phyloP scores from a whole-genome alignment of 139 green algal genomes.

The Chlorella sp. region DNA sequence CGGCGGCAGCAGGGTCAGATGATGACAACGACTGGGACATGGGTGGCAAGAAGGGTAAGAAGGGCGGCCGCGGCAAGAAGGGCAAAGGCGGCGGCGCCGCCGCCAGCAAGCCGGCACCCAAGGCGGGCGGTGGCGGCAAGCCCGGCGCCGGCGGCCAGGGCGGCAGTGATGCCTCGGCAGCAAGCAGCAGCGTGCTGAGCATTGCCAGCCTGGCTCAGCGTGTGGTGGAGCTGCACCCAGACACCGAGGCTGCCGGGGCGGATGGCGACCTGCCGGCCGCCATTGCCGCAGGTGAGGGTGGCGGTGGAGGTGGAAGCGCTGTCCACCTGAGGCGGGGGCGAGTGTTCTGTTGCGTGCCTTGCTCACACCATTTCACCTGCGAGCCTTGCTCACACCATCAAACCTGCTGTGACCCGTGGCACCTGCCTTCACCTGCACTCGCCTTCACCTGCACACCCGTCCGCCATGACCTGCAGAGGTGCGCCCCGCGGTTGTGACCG shows the following conservation, averaged over 20 bases:
- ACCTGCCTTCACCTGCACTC: not conserved
- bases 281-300: not conserved
- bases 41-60: conserved; percentile 55
- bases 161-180: not conserved
- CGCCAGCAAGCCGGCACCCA: conserved; percentile 16
- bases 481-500: conserved; percentile 55
- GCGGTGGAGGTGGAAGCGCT: no score
- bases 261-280: conserved; percentile 28
- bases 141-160: not conserved
- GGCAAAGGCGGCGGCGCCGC: conserved; percentile 1
- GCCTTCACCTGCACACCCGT: conserved; percentile 24
- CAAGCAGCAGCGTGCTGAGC: conserved; percentile 34
- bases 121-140: conserved; percentile 24
- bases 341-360: no score
- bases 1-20: conserved; percentile 35
- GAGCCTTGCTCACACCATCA: not conserved
- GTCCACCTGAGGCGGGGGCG: no score
- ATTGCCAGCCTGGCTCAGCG: conserved; percentile 38
- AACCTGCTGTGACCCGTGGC: not conserved
- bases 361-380: not conserved
- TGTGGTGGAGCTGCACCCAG: conserved; percentile 60
- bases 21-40: conserved; percentile 63
- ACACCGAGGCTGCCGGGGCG: conserved; percentile 54
- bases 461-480: conserved; percentile 53
- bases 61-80: conserved; percentile 42